These are phyloP conservation scores for Lactarius evosmus DNA, from an alignment of 768 basidiomycete species.

Conservation along the genomic window DNA sequence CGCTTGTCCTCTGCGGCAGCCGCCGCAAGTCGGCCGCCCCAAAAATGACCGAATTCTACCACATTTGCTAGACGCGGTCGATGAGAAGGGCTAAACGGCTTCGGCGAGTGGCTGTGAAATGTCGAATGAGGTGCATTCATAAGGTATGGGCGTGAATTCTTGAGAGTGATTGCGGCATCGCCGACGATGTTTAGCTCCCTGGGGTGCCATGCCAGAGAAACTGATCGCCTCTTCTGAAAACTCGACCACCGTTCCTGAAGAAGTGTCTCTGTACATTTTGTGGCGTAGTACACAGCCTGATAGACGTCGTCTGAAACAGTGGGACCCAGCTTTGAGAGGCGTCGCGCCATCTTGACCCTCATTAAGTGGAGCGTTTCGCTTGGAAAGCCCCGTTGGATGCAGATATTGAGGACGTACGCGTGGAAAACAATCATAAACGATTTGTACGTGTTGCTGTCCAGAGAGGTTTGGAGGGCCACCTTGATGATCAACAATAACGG, in stretches of 20 bases:
- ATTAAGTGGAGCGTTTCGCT: not conserved
- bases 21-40: not conserved
- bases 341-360: not conserved
- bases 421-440: not conserved
- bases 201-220: not conserved
- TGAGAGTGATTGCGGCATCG: not conserved
- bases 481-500: conserved; percentile 20
- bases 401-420: not conserved
- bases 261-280: not conserved
- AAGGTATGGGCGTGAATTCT: not conserved
- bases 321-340: not conserved
- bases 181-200: not conserved
- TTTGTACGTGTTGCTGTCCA: not conserved
- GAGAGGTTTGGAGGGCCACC: conserved; percentile 39
- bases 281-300: not conserved
- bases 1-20: not conserved
- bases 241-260: not conserved
- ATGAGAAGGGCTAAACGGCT: not conserved
- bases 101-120: not conserved
- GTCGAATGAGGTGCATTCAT: not conserved
- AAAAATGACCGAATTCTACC: not conserved
- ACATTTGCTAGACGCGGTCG: not conserved
- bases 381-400: not conserved
- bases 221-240: not conserved
- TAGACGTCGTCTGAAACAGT: not conserved